Evolutionary conservation across 2,329 filamentous ascomycete species (phyloP).

Genomic region (Stachybotrys elegans): DNA sequence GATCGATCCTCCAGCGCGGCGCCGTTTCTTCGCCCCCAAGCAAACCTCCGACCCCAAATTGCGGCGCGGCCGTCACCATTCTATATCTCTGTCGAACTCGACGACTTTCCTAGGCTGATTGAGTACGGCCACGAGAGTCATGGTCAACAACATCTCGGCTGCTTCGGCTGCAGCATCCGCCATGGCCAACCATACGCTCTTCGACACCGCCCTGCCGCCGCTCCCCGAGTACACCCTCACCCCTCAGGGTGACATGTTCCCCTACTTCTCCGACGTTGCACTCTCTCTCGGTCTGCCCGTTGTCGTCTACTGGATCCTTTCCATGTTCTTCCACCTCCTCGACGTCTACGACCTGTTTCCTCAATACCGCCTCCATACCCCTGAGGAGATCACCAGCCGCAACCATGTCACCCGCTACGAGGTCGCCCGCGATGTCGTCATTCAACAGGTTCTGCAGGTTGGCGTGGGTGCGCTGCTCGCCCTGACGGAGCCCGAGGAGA

Average conservation of each 20-base stretch:
- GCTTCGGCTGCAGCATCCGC: constrained; percentile 23
- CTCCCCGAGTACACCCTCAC: constrained; percentile 75
- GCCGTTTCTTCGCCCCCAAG: too few species aligned
- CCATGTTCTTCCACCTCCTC: constrained; percentile 80
- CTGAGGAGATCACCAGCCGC: constrained; percentile 80
- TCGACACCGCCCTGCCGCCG: constrained; percentile 64
- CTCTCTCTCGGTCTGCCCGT: constrained; percentile 73
- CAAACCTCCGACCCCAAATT: too few species aligned
- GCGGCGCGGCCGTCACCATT: too few species aligned
- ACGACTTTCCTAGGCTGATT: too few species aligned
- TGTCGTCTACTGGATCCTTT: constrained; percentile 82
- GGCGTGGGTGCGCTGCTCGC: constrained; percentile 62
- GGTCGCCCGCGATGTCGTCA: constrained; percentile 81
- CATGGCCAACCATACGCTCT: constrained; percentile 50
- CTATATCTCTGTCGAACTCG: too few species aligned
- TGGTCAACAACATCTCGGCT: constrained; percentile 33
- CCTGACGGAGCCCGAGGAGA: constrained; percentile 67
- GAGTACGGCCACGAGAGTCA: too few species aligned
- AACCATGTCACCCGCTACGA: constrained; percentile 84
- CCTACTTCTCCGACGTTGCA: constrained; percentile 77
- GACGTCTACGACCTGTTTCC: constrained; percentile 83
- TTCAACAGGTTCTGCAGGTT: constrained; percentile 90
- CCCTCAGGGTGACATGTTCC: constrained; percentile 65
- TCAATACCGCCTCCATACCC: constrained; percentile 90
- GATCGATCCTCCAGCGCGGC: too few species aligned